Evolutionary conservation across 1,139 yeast genomes (phyloP), one percentile per base, ranked within the genome.

Genomic region (Debaryomyces robertsiae): DNA sequence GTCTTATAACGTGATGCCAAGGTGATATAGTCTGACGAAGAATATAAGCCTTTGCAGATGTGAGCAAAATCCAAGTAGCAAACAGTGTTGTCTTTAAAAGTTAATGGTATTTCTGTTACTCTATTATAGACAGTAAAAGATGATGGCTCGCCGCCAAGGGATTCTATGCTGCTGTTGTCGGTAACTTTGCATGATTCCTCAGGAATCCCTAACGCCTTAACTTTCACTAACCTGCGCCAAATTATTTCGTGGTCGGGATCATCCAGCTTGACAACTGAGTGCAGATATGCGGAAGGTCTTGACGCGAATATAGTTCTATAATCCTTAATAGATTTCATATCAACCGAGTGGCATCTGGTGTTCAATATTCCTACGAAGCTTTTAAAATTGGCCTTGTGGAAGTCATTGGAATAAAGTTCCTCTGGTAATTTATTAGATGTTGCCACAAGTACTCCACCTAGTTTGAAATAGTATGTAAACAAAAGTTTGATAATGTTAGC

Each of bases 371-470:
- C 66, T 32, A 79, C 78, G 58, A 84, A 84, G 9, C 71, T 64
- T 40, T 74, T 69, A 57, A 84, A 82, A 36, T 79, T 80, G 6
- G 70, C 64, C 50, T 77, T 79, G 47, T 80, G 77, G 55, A 83
- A 82, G 39, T 78, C 81, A 9, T 79, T 80, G 1, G 87, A 74
- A 50, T 84, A 84, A 30, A 84, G 66, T 45, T 84, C 84, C 49
- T 83, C 87, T 0, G 90, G 91, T 11, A 83, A 60, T 52, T 84
- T 72, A 49, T 84, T 84, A 1, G 88, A 81, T 1, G 89, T 84
- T 1, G 90, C 88, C 22, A 84, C 82, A 34, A 84, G 59, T 0
- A 84, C 87, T 2, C 91, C 91, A 2, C 91, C 90, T 6, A 84
- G 60, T 51, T 81, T 82, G 65, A 84, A 83, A 60, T 78, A 84